phyloP scores from a whole-genome alignment of 345 rosid genomes.

The Punica granatum region DNA sequence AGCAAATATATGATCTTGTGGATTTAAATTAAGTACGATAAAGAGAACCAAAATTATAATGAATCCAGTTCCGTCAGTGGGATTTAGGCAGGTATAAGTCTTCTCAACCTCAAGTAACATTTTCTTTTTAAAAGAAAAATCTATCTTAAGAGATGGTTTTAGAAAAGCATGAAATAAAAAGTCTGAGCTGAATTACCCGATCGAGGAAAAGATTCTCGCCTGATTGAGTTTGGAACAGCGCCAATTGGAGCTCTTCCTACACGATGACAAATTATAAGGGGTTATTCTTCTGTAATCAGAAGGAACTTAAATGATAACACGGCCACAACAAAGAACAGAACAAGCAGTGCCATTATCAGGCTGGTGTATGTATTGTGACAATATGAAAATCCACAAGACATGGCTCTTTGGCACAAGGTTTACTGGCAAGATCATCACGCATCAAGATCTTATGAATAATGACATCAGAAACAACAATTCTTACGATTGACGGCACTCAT shows the following conservation, averaged over 20 bases:
- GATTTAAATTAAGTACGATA: background rate
- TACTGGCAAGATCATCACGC: background rate
- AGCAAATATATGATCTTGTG: background rate
- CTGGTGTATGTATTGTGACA: background rate
- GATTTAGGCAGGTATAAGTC: background rate
- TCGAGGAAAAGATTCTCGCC: slow-evolving; percentile 83
- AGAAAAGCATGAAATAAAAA: background rate
- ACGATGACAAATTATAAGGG: slow-evolving; percentile 6
- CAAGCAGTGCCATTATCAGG: background rate
- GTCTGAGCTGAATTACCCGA: slow-evolving; percentile 39
- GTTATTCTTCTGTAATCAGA: background rate
- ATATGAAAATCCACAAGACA: background rate
- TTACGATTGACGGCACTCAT: background rate
- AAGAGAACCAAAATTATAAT: background rate
- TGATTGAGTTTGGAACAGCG: slow-evolving; percentile 46
- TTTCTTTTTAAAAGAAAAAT: background rate
- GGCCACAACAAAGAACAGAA: background rate
- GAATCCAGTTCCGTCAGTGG: background rate
- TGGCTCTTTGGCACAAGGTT: background rate
- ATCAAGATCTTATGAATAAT: background rate
- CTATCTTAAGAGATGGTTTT: background rate
- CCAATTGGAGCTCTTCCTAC: slow-evolving; percentile 85
- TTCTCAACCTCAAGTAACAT: too few relatives aligned
- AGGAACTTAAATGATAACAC: background rate
- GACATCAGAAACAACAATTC: background rate